Conservation (phyloP, 2,329 filamentous ascomycete genomes). For the Fusarium sp. region DNA sequence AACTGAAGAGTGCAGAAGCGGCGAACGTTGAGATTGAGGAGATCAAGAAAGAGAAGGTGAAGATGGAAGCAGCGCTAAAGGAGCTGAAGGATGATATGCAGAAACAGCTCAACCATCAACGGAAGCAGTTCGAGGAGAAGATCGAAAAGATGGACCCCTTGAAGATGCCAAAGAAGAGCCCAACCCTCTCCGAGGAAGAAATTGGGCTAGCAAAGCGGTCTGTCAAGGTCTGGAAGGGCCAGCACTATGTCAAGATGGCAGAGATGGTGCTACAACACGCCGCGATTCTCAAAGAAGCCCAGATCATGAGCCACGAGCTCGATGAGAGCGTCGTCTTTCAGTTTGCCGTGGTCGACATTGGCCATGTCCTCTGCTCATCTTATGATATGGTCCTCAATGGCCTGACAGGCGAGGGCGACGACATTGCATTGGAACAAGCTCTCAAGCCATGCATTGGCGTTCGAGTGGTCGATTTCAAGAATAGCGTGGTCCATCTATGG, state of each 20-base stretch:
- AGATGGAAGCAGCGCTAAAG: conserved; percentile 82
- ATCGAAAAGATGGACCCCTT: conserved; percentile 76
- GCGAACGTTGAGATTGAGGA: conserved; percentile 82
- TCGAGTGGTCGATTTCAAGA: conserved; percentile 88
- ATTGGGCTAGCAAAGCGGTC: conserved; percentile 71
- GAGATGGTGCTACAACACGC: conserved; percentile 90
- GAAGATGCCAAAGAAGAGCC: conserved; percentile 66
- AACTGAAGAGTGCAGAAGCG: conserved; percentile 76
- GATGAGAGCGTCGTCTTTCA: conserved; percentile 94
- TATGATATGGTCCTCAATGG: conserved; percentile 97
- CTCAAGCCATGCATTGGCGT: conserved; percentile 91
- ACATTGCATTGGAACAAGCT: conserved; percentile 79
- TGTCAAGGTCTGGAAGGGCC: conserved; percentile 77
- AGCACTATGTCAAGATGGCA: conserved; percentile 92
- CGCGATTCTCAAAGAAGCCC: conserved; percentile 88
- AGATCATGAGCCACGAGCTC: conserved; percentile 97
- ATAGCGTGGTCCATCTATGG: conserved; percentile 88
- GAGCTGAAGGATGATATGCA: conserved; percentile 89
- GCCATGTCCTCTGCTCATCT: conserved; percentile 87
- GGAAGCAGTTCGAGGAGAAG: conserved; percentile 83
- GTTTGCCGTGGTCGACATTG: conserved; percentile 88
- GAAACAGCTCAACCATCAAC: conserved; percentile 81
- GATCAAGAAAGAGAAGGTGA: conserved; percentile 79
- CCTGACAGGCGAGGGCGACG: conserved; percentile 82
- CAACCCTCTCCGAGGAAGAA: conserved; percentile 74